Percentiles rank a stretch among this genome's conserved stretches.
Conservation (phyloP, 306 rosid genomes). For the Arachis hypogaea region DNA sequence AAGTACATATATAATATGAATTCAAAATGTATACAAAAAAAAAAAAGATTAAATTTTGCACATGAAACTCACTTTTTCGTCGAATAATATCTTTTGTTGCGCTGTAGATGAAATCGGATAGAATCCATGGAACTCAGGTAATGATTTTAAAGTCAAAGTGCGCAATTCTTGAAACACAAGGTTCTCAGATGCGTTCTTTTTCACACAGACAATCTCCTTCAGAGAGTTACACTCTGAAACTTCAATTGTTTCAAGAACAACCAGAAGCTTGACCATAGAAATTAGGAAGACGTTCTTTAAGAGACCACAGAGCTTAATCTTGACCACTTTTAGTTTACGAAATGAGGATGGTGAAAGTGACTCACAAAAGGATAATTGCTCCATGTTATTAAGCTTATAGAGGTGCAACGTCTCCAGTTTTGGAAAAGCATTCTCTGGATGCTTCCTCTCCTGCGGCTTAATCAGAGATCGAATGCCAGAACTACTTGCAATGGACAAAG, state of each 20-base stretch:
- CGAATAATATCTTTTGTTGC: not conserved
- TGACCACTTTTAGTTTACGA: slow-evolving; percentile 30
- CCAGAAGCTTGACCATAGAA: not conserved
- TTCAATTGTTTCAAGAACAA: slow-evolving; percentile 19
- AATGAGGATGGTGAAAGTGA: not conserved
- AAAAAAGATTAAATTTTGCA: too few relatives aligned
- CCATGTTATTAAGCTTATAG: not conserved
- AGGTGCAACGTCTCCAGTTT: not conserved
- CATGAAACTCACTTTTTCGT: too few relatives aligned
- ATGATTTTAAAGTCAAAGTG: not conserved
- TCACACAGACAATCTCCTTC: slow-evolving; percentile 8
- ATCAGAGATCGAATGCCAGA: too few relatives aligned
- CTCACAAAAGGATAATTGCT: not conserved
- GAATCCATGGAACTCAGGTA: not conserved
- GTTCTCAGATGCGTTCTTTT: not conserved
- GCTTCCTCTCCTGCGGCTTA: too few relatives aligned
- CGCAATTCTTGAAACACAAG: not conserved
- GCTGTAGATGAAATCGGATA: not conserved
- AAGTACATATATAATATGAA: too few relatives aligned
- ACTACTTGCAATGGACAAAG: too few relatives aligned
- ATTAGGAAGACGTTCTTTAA: slow-evolving; percentile 27
- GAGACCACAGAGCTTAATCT: not conserved
- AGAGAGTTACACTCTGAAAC: slow-evolving; percentile 27
- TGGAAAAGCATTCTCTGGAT: too few relatives aligned
- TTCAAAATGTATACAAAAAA: too few relatives aligned